Evolutionary conservation across 2,329 filamentous ascomycete genomes (phyloP).

Genomic region (Aschersonia sp.): DNA sequence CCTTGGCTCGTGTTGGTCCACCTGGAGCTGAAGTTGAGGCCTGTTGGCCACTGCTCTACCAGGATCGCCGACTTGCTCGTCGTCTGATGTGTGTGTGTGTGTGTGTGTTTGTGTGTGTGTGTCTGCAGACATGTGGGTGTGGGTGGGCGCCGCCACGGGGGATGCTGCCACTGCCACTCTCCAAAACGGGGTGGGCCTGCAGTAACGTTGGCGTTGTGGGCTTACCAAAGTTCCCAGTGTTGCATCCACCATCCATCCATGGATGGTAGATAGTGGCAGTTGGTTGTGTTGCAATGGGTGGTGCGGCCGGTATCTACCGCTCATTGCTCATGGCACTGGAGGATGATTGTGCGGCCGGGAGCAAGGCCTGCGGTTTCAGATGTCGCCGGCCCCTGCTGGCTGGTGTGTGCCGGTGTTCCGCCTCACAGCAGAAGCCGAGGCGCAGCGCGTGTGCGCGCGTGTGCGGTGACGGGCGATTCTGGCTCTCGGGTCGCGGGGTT

Average conservation of each 20-base stretch:
- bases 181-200: neutral
- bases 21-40: too few species aligned
- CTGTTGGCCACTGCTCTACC: neutral
- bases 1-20: too few species aligned
- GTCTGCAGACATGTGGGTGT: neutral
- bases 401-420: too few species aligned
- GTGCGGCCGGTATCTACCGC: neutral
- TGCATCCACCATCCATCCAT: neutral
- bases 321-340: neutral
- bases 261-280: neutral
- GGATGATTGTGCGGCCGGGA: neutral
- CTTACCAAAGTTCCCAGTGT: neutral
- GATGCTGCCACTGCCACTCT: neutral
- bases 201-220: slow-evolving; percentile 1
- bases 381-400: neutral
- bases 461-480: too few species aligned
- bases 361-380: neutral
- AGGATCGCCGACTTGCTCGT: neutral
- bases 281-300: neutral
- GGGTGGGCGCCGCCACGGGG: too few species aligned
- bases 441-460: too few species aligned
- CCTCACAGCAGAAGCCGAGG: too few species aligned
- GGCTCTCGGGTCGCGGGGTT: too few species aligned
- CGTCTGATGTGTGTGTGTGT: neutral
- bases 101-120: neutral